These are phyloP conservation scores for Clonostachys chloroleuca DNA, from an alignment of 2,329 filamentous ascomycete species.

Conservation along the genomic window DNA sequence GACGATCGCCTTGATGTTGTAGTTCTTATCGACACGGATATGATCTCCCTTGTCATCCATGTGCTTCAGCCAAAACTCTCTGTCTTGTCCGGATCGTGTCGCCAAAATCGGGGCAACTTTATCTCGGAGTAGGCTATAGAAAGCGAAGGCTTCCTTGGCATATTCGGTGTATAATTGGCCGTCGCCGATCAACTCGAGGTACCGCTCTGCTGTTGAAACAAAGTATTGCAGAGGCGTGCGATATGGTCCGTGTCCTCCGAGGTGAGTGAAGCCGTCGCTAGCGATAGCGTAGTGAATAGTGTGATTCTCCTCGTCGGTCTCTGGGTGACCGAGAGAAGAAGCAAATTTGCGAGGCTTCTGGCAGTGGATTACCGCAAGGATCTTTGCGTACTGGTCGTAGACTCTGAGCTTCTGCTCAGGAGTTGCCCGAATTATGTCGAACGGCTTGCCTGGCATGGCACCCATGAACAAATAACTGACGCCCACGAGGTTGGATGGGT, in stretches of 20 bases:
- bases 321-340: not conserved
- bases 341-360: not conserved
- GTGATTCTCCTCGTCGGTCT: not conserved
- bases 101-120: not conserved
- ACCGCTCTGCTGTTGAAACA: slow-evolving; percentile 12
- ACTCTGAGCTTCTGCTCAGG: slow-evolving; percentile 4
- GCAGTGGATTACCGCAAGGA: slow-evolving; percentile 1
- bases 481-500: slow-evolving; percentile 11
- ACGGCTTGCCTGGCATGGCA: slow-evolving; percentile 13
- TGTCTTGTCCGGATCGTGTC: slow-evolving; percentile 7
- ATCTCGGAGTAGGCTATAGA: slow-evolving; percentile 30
- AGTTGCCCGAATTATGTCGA: not conserved
- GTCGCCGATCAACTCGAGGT: slow-evolving; percentile 18
- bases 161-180: slow-evolving; percentile 21
- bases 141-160: slow-evolving; percentile 20
- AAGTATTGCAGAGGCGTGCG: slow-evolving; percentile 10
- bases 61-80: slow-evolving; percentile 34
- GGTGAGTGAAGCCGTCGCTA: slow-evolving; percentile 10
- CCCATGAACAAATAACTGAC: slow-evolving; percentile 17
- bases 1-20: slow-evolving; percentile 41
- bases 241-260: slow-evolving; percentile 11
- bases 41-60: slow-evolving; percentile 41
- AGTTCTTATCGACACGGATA: slow-evolving; percentile 37
- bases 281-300: not conserved
- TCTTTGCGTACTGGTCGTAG: slow-evolving; percentile 2